Evolutionary conservation across 2,329 filamentous ascomycete genomes (phyloP).

Genomic region (Torrubiella hemipterigena): DNA sequence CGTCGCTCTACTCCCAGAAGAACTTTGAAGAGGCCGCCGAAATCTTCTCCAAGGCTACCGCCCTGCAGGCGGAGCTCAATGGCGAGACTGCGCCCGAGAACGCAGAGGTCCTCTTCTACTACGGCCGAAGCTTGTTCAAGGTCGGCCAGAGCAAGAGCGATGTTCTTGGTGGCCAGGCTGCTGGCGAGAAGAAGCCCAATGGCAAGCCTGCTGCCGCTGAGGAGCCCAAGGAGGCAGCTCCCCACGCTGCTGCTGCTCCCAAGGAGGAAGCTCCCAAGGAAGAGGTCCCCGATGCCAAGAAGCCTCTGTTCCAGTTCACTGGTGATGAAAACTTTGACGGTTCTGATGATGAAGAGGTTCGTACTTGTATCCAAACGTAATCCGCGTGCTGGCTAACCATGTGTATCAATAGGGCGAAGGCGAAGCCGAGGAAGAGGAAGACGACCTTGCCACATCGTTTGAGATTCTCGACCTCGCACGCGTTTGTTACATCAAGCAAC

Average conservation of each 20-base stretch:
- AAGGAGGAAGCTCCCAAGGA: conserved; percentile 26
- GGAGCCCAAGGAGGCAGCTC: conserved; percentile 30
- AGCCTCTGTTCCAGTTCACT: conserved; percentile 80
- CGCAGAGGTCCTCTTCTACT: conserved; percentile 86
- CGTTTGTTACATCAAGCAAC: conserved; percentile 46
- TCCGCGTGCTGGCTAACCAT: conserved; percentile 18
- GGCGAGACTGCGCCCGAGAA: conserved; percentile 87
- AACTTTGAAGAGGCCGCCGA: conserved; percentile 80
- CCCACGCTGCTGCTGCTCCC: conserved; percentile 29
- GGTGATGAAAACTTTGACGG: conserved; percentile 91
- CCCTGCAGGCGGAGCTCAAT: conserved; percentile 82
- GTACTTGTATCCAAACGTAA: conserved; percentile 2
- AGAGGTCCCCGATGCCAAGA: conserved; percentile 33
- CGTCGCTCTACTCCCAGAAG: conserved; percentile 78
- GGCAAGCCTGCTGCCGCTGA: conserved; percentile 24
- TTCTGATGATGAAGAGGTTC: conserved; percentile 62
- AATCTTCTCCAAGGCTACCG: conserved; percentile 76
- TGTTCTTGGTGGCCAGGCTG: conserved; percentile 73
- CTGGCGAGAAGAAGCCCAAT: conserved; percentile 37
- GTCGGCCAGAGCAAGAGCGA: conserved; percentile 91
- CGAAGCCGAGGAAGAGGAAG: conserved; percentile 47
- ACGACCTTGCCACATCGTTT: conserved; percentile 69
- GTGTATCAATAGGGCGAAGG: conserved; percentile 28
- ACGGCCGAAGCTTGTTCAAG: conserved; percentile 87
- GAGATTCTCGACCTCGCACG: conserved; percentile 74